phyloP scores from a whole-genome alignment of 176 grass and related monocot species.

The Luzula sylvatica region DNA sequence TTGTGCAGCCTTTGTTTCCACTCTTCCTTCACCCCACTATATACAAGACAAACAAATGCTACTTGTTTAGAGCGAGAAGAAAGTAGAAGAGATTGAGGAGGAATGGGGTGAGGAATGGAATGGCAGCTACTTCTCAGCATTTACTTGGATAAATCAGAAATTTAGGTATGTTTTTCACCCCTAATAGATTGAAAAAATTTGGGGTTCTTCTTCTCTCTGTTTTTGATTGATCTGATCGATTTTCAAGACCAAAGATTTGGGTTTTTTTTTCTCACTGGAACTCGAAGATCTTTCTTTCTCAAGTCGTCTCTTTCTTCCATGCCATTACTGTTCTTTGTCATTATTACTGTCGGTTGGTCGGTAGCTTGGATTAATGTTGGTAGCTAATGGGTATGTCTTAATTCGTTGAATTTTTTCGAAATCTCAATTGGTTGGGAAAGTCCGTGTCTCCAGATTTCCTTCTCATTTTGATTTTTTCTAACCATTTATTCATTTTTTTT shows the following conservation, averaged over 20 bases:
- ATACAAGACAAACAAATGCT: background rate
- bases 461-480: background rate
- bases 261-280: background rate
- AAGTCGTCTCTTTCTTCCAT: background rate
- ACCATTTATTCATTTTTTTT: no score
- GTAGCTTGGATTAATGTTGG: conserved; percentile 11
- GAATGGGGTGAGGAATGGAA: conserved; percentile 6
- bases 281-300: background rate
- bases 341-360: background rate
- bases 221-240: background rate
- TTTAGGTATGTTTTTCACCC: conserved; percentile 7
- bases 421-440: background rate
- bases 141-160: conserved; percentile 7
- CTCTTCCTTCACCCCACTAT: background rate
- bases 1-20: conserved; percentile 23
- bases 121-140: conserved; percentile 9
- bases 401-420: no score
- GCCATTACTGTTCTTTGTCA: background rate
- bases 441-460: background rate
- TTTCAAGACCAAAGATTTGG: background rate
- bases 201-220: conserved; percentile 3
- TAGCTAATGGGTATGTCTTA: conserved; percentile 11
- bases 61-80: background rate
- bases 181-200: no score
- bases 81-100: background rate